These are phyloP conservation scores for Miscanthus lutarioriparius DNA, from an alignment of 176 grass and related monocot species.

Conservation along the genomic window DNA sequence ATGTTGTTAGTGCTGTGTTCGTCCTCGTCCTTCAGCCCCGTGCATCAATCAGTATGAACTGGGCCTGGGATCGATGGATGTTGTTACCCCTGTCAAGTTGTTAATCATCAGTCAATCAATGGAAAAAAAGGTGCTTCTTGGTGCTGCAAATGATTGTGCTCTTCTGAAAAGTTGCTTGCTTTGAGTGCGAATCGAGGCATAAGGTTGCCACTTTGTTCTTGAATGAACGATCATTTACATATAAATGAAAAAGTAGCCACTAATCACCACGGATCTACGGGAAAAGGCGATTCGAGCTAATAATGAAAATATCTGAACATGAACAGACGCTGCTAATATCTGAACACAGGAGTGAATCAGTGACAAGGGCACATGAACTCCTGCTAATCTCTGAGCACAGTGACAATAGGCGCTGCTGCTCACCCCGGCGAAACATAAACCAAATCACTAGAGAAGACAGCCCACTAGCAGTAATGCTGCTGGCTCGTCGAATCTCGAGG, in stretches of 20 bases:
- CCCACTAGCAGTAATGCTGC: no score
- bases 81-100: neutral
- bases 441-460: no score
- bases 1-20: neutral
- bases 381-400: neutral
- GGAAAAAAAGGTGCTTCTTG: conserved; percentile 21
- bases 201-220: no score
- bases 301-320: neutral
- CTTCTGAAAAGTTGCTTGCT: neutral
- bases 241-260: neutral
- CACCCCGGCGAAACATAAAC: no score
- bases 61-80: neutral
- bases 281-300: neutral
- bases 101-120: neutral
- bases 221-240: no score
- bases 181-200: neutral
- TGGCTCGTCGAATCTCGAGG: neutral
- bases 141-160: conserved; percentile 25
- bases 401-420: no score
- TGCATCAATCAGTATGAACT: neutral
- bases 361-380: no score
- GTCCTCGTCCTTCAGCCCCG: neutral
- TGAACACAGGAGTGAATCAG: neutral
- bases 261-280: neutral
- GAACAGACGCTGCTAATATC: neutral